Base-by-base conservation (phyloP, 1,139 yeast genomes). In the Suhomyces guaymorum region DNA sequence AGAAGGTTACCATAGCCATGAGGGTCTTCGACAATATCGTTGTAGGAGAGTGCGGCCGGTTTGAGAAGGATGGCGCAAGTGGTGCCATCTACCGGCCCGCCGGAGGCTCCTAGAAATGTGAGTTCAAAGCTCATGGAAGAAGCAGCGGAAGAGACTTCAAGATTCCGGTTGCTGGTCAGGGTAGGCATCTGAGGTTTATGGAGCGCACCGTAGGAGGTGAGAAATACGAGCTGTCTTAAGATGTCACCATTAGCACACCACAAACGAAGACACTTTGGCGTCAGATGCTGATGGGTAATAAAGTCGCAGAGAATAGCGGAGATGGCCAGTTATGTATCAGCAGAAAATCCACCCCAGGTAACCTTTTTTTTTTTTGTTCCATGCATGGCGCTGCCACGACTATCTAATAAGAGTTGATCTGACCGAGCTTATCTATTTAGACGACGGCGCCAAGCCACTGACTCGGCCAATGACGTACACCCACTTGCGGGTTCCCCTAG, bases 11-110 rank as follows among this genome's bases (percentile, higher is more conserved):
- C 33, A 15, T 12, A 15, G 2, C 16, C 13, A 19, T 22, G 15
- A 9, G 13, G 13, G 22, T 30, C 26, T 32, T 45, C 44, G 2
- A 72, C 28, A 3, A 75, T 59, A 2, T 65, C 57, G 2, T 46
- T 32, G 46, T 69, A 80, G 0, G 72, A 46, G 1, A 70, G 42
- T 4, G 53, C 41, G 1, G 69, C 51, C 0, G 90, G 82, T 48
- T 85, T 83, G 19, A 88, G 50, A 33, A 88, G 59, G 35, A 80
- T 73, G 4, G 87, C 70, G 44, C 90, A 84, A 3, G 83, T 82
- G 14, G 71, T 63, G 8, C 79, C 77, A 25, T 83, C 90, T 12
- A 78, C 54, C 0, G 94, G 94, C 5, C 95, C 95, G 5, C 95
- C 95, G 4, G 84, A 74, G 11, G 84, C 72, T 4, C 95, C 95